Conservation (phyloP, 2,329 filamentous ascomycete genomes). For the Ambrosiella xylebori region DNA sequence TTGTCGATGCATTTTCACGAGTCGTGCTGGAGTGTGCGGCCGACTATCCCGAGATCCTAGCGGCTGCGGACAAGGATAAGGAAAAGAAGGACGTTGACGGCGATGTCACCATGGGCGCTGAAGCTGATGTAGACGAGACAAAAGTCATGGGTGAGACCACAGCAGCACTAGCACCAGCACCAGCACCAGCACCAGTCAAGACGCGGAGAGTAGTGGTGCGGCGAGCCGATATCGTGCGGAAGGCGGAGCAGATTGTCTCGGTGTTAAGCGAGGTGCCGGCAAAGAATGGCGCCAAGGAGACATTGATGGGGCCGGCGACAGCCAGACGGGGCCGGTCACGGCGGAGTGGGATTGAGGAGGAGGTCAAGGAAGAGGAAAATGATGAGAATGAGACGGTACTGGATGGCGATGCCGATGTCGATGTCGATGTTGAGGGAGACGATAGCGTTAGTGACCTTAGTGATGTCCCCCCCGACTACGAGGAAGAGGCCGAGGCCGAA, state of each 20-base stretch:
- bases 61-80: conserved; percentile 10
- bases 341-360: conserved; percentile 14
- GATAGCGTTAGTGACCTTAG: no score
- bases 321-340: no score
- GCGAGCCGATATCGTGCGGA: conserved; percentile 40
- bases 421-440: conserved; percentile 15
- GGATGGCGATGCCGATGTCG: conserved; percentile 19
- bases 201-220: conserved; percentile 29
- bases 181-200: conserved; percentile 15
- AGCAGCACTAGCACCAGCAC: no score
- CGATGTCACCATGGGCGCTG: conserved; percentile 14
- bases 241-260: conserved; percentile 40
- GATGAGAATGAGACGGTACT: conserved; percentile 15
- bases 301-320: neutral
- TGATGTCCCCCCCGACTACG: no score
- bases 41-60: conserved; percentile 4
- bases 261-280: neutral
- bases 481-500: no score
- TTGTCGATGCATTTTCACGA: conserved; percentile 67
- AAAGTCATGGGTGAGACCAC: neutral
- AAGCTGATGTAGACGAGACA: conserved; percentile 17
- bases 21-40: conserved; percentile 9
- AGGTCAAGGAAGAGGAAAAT: conserved; percentile 24
- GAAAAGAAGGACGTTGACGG: neutral
- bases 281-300: neutral